Base-by-base conservation (phyloP, 108 stramenopile genomes). In the Cyclotella cryptica region DNA sequence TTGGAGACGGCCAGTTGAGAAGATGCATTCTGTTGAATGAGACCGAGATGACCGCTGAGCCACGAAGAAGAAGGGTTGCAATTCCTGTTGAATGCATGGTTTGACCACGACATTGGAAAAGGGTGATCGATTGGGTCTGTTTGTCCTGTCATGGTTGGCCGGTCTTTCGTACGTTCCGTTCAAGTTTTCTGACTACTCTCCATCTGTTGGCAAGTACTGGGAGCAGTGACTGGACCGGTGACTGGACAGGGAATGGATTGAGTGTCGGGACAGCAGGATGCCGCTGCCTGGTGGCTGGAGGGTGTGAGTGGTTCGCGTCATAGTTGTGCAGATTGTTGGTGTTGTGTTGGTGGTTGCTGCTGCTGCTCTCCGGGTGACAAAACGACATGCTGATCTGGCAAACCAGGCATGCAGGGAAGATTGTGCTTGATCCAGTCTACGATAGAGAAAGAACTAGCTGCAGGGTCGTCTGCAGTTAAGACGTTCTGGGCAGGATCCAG, bases 11-110 rank as follows among this genome's bases (percentile, higher is more conserved):
- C 3, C 1, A 24, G 21, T 22, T 19, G 55, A 12, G 8, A 24
- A n/a, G n/a, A 22, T 24, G 12, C 0, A 57, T 1, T 57, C 24
- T 57, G 55, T 3, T 57, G 64, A 46, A 65, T 65, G 45, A 65
- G 45, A 65, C 64, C 64, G 0, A 65, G 6, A 19, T 65, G 64
- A 46, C 64, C 64, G 3, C 7, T 46, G 0, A 47, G 64, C 64
- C 64, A 47, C 1, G 64, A 65, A 1, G 64, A 45, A 3, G 64
- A 27, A 22, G 18, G 61, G n/a, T 40, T 27, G 24, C 8, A 7
- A 24, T 24, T 24, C 5, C 4, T 24, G 4, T 3, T 24, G n/a
- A 57, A 21, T 57, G 55, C 2, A 3, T 21, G n/a, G n/a, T 24
- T 57, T 1, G 4, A 35, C 35, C 4, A 35, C 35, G 35, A 35